A percentile compares a stretch with the other conserved stretches of the same genome.
Evolutionary conservation across 257 asterid genomes (phyloP).

Genomic region (Mitragyna speciosa): DNA sequence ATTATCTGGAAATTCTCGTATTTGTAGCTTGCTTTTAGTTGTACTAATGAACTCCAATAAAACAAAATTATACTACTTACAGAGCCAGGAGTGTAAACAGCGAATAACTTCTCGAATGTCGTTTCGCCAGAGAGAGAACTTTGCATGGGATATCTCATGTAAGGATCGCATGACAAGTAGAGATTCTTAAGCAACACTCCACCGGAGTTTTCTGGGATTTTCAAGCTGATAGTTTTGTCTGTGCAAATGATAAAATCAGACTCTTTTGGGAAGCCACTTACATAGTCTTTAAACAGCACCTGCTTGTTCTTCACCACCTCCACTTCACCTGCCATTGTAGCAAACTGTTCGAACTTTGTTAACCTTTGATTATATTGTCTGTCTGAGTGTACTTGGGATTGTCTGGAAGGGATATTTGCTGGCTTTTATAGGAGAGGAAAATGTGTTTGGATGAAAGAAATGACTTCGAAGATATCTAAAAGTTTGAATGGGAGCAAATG

Average conservation of each 20-base stretch:
- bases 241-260: slow-evolving; percentile 12
- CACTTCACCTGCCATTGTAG: neutral
- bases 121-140: neutral
- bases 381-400: too few relatives aligned
- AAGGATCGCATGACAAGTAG: slow-evolving; percentile 12
- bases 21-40: too few relatives aligned
- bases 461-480: too few relatives aligned
- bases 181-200: slow-evolving; percentile 18
- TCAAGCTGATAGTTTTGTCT: neutral
- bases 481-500: too few relatives aligned
- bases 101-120: neutral
- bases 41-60: neutral
- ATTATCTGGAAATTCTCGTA: too few relatives aligned
- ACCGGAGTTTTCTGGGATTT: slow-evolving; percentile 17
- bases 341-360: neutral
- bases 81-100: slow-evolving; percentile 8
- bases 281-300: slow-evolving; percentile 7
- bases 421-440: too few relatives aligned
- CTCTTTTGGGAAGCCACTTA: slow-evolving; percentile 11
- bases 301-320: slow-evolving; percentile 8
- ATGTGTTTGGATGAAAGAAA: too few relatives aligned
- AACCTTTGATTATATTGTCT: too few relatives aligned
- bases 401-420: too few relatives aligned
- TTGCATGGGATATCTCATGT: neutral
- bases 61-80: neutral